phyloP scores from a whole-genome alignment of 2,329 filamentous ascomycete species.

The Zymoseptoria pseudotritici region DNA sequence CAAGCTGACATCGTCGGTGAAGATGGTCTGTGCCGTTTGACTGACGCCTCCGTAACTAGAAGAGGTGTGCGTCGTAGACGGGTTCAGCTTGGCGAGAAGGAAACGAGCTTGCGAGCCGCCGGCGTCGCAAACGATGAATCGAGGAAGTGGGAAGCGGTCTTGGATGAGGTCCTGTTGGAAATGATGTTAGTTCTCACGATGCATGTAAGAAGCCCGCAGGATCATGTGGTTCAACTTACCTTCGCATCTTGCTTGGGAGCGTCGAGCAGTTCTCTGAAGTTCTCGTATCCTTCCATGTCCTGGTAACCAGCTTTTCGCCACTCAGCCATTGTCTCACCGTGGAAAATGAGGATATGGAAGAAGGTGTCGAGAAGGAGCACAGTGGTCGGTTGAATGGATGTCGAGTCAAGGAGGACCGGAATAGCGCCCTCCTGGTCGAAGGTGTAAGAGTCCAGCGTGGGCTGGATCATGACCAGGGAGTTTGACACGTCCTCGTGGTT shows the following conservation, averaged over 20 bases:
- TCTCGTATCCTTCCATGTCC: slow-evolving; percentile 96
- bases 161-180: slow-evolving; percentile 77
- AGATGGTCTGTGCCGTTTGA: slow-evolving; percentile 92
- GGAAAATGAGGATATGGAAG: slow-evolving; percentile 99
- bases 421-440: slow-evolving; percentile 90
- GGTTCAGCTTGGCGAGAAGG: slow-evolving; percentile 92
- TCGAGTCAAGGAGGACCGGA: slow-evolving; percentile 91
- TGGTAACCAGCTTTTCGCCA: slow-evolving; percentile 98
- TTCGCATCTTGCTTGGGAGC: slow-evolving; percentile 94
- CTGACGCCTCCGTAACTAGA: slow-evolving; percentile 84
- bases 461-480: slow-evolving; percentile 97
- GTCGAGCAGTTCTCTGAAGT: slow-evolving; percentile 80
- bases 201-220: background rate
- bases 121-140: slow-evolving; percentile 98
- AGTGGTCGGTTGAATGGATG: slow-evolving; percentile 89
- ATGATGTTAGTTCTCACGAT: slow-evolving; percentile 1
- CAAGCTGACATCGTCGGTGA: slow-evolving; percentile 95
- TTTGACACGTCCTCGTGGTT: slow-evolving; percentile 97
- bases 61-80: slow-evolving; percentile 91
- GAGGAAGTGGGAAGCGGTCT: slow-evolving; percentile 93
- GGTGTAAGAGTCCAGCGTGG: slow-evolving; percentile 92
- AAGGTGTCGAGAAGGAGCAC: slow-evolving; percentile 94
- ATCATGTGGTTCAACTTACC: slow-evolving; percentile 47
- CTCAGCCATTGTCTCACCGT: slow-evolving; percentile 94
- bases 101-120: slow-evolving; percentile 97